Evolutionary conservation across 2,329 filamentous ascomycete species (phyloP), one percentile per base, ranked within the genome.

Genomic region (Penicillium sp.): DNA sequence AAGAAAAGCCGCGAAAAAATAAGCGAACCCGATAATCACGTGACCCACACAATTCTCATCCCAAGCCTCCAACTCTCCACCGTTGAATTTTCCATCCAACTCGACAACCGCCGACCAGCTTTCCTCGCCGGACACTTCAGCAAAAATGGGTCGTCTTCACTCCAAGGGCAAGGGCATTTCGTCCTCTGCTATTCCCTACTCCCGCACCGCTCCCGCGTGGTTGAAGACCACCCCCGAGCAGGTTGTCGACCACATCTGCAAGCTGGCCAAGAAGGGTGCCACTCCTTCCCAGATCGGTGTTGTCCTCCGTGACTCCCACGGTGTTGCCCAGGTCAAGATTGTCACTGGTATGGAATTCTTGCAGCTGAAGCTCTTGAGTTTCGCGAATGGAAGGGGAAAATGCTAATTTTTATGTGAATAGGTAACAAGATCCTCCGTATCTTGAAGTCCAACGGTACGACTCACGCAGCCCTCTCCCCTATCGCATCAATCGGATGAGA

Each of bases 351-450:
- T 69, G 86, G 49, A 50, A 40, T 40, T 14, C 29, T 6, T 14
- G n/a, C 37, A 27, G 26, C 26, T 3, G 34, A 28, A 9, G 4
- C 11, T 5, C 10, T 24, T 9, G 20, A 26, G 20, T 35, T 34
- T 1, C 9, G 28, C 20, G 34, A 34, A 47, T 9, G 26, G 39
- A 32, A 32, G 35, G 26, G 22, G 4, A 13, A 39, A 34, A 54
- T 59, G 60, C 72, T 78, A 64, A 77, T 68, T 48, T 55, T 62
- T 54, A 61, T 38, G 61, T 37, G 23, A 52, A 60, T 63, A 90
- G 91, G 93, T 79, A 98, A 98, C 89, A 95, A 95, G 84, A 96
- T 98, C 74, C 89, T 98, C 71, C 87, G 93, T 76, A 97, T 98
- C 79, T 84, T 98, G 67, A 97, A 96, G 85, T 86, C 86, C 67